phyloP scores from a whole-genome alignment of 768 basidiomycete species.

The Dentipellis fragilis region DNA sequence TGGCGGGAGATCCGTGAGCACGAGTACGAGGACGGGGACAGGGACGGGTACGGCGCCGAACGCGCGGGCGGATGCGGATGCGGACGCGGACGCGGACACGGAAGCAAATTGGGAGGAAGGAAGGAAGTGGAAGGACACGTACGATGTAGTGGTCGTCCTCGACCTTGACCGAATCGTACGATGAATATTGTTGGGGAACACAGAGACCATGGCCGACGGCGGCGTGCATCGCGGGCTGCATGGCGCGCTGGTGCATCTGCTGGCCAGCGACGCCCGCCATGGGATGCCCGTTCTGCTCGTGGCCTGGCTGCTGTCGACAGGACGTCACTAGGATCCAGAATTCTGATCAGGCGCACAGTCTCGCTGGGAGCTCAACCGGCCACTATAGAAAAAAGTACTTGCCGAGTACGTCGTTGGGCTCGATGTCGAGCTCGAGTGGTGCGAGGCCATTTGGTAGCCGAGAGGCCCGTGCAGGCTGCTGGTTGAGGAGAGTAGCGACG shows the following conservation, averaged over 20 bases:
- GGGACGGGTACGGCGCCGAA: background rate
- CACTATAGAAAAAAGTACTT: constrained; percentile 47
- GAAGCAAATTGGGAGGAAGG: background rate
- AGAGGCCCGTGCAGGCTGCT: constrained; percentile 5
- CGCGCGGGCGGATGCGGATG: background rate
- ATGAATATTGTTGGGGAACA: constrained; percentile 11
- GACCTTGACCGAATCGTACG: constrained; percentile 15
- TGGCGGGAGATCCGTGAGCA: background rate
- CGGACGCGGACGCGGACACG: too few species aligned
- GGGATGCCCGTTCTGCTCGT: constrained; percentile 33
- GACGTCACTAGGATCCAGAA: constrained; percentile 52
- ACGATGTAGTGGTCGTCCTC: constrained; percentile 15
- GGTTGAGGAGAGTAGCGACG: constrained; percentile 7
- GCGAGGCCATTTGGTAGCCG: constrained; percentile 7
- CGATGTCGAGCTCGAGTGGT: constrained; percentile 10
- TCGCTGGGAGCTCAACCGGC: constrained; percentile 19
- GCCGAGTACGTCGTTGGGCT: constrained; percentile 60
- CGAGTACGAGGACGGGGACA: too few species aligned
- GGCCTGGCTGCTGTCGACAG: constrained; percentile 54
- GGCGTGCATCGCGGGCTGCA: constrained; percentile 23
- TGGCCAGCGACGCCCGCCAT: constrained; percentile 4
- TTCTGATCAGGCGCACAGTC: constrained; percentile 25
- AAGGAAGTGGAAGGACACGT: background rate
- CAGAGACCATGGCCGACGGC: constrained; percentile 32
- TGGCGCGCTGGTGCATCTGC: background rate